Conservation (phyloP, 2,329 filamentous ascomycete species). For the Colletotrichum viniferum region DNA sequence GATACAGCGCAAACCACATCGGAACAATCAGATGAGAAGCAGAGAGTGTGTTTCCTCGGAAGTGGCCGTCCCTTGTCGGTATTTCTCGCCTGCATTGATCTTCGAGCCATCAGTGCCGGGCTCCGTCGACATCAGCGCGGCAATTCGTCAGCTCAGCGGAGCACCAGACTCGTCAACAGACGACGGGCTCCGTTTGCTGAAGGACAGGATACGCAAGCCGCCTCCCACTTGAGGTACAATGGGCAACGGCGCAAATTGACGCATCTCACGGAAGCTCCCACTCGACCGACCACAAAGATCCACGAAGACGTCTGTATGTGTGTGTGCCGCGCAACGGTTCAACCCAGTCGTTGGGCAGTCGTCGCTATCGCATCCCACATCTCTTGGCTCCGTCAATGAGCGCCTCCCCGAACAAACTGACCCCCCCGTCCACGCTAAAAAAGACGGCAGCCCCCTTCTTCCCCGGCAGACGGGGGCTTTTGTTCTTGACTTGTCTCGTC, state of each 20-base stretch:
- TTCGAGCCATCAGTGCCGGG: background rate
- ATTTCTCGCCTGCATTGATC: background rate
- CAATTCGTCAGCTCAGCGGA: background rate
- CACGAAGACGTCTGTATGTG: background rate
- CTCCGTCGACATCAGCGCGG: background rate
- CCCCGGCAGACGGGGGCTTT: constrained; percentile 3
- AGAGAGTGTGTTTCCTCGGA: background rate
- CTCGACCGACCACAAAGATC: background rate
- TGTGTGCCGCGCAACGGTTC: background rate
- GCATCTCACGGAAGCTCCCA: background rate
- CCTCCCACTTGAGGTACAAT: background rate
- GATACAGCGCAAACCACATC: background rate
- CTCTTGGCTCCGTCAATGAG: background rate
- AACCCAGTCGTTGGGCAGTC: background rate
- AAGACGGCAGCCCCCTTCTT: background rate
- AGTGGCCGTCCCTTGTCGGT: background rate
- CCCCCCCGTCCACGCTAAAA: constrained; percentile 13
- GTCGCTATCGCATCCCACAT: constrained; percentile 1
- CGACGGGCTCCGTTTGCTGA: background rate
- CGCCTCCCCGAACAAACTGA: background rate
- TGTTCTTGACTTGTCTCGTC: constrained; percentile 8
- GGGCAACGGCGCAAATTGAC: background rate
- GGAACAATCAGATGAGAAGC: background rate
- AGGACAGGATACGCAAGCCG: background rate
- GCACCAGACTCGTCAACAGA: background rate